A percentile compares a stretch with the other conserved stretches of the same genome.
Conservation (phyloP, 1,284 basidiomycete genomes). For the Kalmanozyma brasiliensis region DNA sequence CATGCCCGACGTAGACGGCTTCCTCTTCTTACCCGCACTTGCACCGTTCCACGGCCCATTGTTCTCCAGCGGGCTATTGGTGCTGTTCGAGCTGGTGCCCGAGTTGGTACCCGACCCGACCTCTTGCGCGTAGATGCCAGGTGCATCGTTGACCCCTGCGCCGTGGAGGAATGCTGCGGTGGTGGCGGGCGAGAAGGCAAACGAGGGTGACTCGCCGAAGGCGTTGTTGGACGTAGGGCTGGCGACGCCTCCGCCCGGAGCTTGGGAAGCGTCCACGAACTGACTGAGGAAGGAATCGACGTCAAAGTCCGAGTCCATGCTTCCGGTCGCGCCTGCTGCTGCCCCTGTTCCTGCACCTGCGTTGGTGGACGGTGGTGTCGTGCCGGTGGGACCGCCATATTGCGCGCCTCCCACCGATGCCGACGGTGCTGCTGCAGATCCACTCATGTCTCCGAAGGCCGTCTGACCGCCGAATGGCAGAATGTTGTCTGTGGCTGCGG, state of each 20-base stretch:
- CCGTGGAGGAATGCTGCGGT: conserved; percentile 45
- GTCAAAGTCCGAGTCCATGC: conserved; percentile 54
- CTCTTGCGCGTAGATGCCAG: conserved; percentile 22
- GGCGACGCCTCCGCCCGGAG: conserved; percentile 40
- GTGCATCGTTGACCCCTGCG: conserved; percentile 2
- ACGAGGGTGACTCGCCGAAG: conserved; percentile 29
- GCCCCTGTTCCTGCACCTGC: not conserved
- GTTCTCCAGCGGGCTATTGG: conserved; percentile 3
- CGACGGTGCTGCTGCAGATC: not conserved
- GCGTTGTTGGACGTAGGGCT: conserved; percentile 15
- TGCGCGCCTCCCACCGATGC: not conserved
- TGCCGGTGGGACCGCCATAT: conserved; percentile 7
- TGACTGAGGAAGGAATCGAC: conserved; percentile 60
- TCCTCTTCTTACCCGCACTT: conserved; percentile 28
- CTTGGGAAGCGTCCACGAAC: conserved; percentile 53
- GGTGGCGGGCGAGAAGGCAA: conserved; percentile 43
- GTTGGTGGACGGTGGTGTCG: conserved; percentile 17
- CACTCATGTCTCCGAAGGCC: conserved; percentile 3
- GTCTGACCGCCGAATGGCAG: not conserved
- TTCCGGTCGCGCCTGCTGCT: not conserved
- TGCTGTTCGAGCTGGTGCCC: conserved; percentile 5
- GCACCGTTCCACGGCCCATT: not conserved
- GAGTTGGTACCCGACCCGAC: conserved; percentile 2
- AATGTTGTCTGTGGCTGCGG: not conserved
- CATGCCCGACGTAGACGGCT: conserved; percentile 16